A percentile compares a stretch with the other conserved stretches of the same genome.
phyloP scores from a whole-genome alignment of 148 eudicot genomes.

The Cornus controversa region DNA sequence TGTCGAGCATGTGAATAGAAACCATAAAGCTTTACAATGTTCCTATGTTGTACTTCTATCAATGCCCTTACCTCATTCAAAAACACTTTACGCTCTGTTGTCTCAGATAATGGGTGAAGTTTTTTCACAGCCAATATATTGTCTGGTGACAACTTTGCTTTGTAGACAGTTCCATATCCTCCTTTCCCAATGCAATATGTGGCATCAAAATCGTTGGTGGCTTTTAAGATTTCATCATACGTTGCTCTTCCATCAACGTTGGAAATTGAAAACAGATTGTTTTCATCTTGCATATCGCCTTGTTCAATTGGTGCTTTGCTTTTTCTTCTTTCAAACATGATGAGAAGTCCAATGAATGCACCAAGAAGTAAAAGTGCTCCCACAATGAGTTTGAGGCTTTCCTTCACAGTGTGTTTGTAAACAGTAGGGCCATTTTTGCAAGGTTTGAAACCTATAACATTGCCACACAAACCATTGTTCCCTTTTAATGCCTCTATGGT shows the following conservation, averaged over 20 bases:
- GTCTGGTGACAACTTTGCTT: constrained; percentile 16
- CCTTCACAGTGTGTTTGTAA: neutral
- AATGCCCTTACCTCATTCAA: no score
- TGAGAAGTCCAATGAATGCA: no score
- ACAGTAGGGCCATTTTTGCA: constrained; percentile 19
- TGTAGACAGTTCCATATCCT: constrained; percentile 37
- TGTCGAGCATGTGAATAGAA: no score
- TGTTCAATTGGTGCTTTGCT: neutral
- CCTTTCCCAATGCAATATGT: constrained; percentile 33
- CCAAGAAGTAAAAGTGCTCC: no score
- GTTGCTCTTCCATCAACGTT: constrained; percentile 28
- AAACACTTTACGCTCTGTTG: no score
- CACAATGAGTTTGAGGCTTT: no score
- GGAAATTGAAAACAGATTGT: constrained; percentile 24
- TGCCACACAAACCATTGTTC: neutral
- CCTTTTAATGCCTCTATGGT: neutral
- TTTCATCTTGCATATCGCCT: constrained; percentile 8
- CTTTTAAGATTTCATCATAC: constrained; percentile 13
- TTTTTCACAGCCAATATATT: no score
- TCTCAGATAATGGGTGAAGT: no score
- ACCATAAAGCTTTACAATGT: no score
- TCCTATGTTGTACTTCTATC: no score
- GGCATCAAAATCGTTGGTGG: constrained; percentile 21
- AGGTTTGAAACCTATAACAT: constrained; percentile 24
- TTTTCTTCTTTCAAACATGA: neutral